Conservation (phyloP, 164 flowering plant species). For the Protea cynaroides region DNA sequence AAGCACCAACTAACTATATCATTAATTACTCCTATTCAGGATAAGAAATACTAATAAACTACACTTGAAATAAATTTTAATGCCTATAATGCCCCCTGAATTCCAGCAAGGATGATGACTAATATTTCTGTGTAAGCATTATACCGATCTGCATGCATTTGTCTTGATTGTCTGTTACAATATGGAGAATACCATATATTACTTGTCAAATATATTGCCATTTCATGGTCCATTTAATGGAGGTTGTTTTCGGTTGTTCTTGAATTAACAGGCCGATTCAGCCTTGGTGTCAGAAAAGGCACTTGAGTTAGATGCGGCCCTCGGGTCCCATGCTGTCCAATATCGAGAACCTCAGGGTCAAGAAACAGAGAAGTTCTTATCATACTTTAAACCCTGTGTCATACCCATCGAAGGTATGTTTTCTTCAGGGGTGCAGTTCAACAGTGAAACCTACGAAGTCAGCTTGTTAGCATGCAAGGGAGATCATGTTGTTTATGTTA, state of each 20-base stretch:
- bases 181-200: neutral
- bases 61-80: too few relatives aligned
- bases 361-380: slow-evolving; percentile 67
- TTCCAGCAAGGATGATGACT: too few relatives aligned
- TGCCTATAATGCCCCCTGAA: too few relatives aligned
- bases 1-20: too few relatives aligned
- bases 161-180: neutral
- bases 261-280: slow-evolving; percentile 41
- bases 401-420: slow-evolving; percentile 57
- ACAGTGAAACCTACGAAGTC: slow-evolving; percentile 29
- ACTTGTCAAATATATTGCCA: neutral
- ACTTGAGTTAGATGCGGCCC: slow-evolving; percentile 54
- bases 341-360: slow-evolving; percentile 62
- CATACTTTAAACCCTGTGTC: slow-evolving; percentile 68
- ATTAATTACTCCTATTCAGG: too few relatives aligned
- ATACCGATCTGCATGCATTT: neutral
- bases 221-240: neutral
- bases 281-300: slow-evolving; percentile 56
- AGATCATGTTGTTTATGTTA: slow-evolving; percentile 56
- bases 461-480: slow-evolving; percentile 62
- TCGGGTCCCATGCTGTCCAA: slow-evolving; percentile 61
- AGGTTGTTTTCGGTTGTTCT: neutral
- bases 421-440: slow-evolving; percentile 27
- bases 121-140: too few relatives aligned
- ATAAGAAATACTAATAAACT: too few relatives aligned